Percentiles rank a stretch among this genome's conserved stretches.
Evolutionary conservation across 2,329 filamentous ascomycete genomes (phyloP).

Genomic region (Sporothrix globosa): DNA sequence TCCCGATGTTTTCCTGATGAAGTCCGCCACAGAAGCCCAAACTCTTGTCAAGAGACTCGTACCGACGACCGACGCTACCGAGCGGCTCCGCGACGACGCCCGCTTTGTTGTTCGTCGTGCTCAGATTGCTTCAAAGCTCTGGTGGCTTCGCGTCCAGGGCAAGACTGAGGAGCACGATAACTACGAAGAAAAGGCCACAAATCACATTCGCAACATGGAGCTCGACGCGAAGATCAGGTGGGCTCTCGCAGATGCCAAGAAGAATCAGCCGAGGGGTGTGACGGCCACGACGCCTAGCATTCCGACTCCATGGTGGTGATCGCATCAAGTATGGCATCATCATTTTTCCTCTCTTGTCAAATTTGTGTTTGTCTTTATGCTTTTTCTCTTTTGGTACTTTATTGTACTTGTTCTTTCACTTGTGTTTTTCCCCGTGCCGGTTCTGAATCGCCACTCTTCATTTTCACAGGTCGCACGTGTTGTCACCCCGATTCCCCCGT

Average conservation of each 20-base stretch:
- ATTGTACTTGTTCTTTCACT: background rate
- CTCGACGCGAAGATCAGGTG: background rate
- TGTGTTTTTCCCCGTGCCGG: background rate
- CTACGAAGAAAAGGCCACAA: slow-evolving; percentile 33
- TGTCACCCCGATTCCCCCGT: background rate
- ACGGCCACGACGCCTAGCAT: no score
- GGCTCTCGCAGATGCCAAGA: background rate
- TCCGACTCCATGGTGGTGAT: slow-evolving; percentile 7
- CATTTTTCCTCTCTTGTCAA: background rate
- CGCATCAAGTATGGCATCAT: background rate
- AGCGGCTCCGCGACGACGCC: background rate
- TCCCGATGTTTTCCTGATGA: background rate
- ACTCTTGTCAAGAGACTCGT: background rate
- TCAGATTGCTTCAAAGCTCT: slow-evolving; percentile 36
- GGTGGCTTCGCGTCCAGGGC: slow-evolving; percentile 37
- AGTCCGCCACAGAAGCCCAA: background rate
- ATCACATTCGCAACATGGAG: slow-evolving; percentile 30
- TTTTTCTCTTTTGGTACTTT: slow-evolving; percentile 1
- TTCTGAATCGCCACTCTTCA: background rate
- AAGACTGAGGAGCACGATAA: slow-evolving; percentile 31
- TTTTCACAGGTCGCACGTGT: background rate
- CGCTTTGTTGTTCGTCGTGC: slow-evolving; percentile 31
- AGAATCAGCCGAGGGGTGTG: background rate
- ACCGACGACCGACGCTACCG: background rate
- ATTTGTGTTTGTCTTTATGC: background rate